Base-by-base conservation (phyloP, 345 rosid species). In the Aurinia saxatilis region DNA sequence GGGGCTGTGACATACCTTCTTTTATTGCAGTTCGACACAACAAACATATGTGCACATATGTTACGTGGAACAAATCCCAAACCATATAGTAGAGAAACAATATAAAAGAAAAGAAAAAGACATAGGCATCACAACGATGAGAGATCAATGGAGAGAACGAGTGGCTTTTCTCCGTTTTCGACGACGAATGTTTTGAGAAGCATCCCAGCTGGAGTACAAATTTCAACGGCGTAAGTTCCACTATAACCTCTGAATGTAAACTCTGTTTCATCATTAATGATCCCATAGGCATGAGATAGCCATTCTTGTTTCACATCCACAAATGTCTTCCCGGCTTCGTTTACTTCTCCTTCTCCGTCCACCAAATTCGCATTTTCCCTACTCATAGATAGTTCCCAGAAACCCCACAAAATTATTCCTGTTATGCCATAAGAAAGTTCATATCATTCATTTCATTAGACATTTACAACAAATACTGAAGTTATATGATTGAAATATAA, bases 321-420 rank as follows among this genome's bases (percentile, higher is more conserved):
- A 63, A 67, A 80, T 65, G 79, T 77, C 65, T 65, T 77, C 17
- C 98, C 98, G 9, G 98, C 84, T 68, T 76, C 84, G 59, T 88
- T 88, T 57, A 88, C 53, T 35, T 86, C 79, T 44, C 95, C 98
- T 75, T 91, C 95, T 27, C 92, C 98, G 21, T 84, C 73, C 6
- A 91, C 96, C 70, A 91, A 49, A 56, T 86, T 84, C 1, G 86
- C 78, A 31, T 77, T 80, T 30, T 79, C 75, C 29, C 90, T 63
- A 77, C 88, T 79, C 98, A 88, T 79, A 63, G 78, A 86, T 67
- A 91, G 60, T 80, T 88, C 98, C 96, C 96, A 91, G 50, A 91
- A 91, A 16, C 96, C 98, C 96, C 95, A 91, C n/a, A 91, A 57
- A 75, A 88, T 78, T 19, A 91, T 60, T 8, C 67, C 73, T 61